A percentile compares a stretch with the other conserved stretches of the same genome.
Conservation (phyloP, 257 asterid species). For the Capsicum rhomboideum region DNA sequence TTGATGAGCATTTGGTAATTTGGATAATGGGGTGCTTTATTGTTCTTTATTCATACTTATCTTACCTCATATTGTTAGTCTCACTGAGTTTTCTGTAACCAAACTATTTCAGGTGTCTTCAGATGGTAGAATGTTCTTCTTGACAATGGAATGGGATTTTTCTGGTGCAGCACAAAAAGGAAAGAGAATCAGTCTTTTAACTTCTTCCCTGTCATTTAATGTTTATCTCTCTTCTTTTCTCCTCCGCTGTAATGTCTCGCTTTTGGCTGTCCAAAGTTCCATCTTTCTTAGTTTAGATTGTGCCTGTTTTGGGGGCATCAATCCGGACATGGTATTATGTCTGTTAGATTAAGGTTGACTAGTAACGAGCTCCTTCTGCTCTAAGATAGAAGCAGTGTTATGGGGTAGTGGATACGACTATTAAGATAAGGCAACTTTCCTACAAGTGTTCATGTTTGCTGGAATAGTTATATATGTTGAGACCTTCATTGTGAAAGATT, state of each 20-base stretch:
- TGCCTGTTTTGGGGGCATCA: conserved; percentile 13
- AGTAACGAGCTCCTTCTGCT: conserved; percentile 16
- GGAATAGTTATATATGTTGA: conserved; percentile 13
- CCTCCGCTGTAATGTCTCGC: neutral
- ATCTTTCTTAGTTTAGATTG: conserved; percentile 14
- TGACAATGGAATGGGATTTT: neutral
- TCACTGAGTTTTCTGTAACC: conserved; percentile 4
- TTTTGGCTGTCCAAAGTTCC: neutral
- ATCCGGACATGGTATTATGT: conserved; percentile 10
- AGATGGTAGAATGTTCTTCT: conserved; percentile 4
- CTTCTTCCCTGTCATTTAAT: neutral
- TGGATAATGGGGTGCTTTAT: neutral
- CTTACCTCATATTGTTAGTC: neutral
- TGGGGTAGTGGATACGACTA: conserved; percentile 21
- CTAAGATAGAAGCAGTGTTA: conserved; percentile 14
- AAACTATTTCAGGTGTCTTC: conserved; percentile 10
- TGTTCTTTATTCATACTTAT: neutral
- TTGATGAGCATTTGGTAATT: conserved; percentile 25
- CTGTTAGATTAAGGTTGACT: conserved; percentile 18
- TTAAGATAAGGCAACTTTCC: conserved; percentile 17
- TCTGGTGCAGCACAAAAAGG: neutral
- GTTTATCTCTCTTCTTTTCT: neutral
- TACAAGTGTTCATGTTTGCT: conserved; percentile 8
- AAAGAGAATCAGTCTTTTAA: neutral
- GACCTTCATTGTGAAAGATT: conserved; percentile 13